phyloP scores from a whole-genome alignment of 805 yeast species.

The Saccharomycopsis sp. region DNA sequence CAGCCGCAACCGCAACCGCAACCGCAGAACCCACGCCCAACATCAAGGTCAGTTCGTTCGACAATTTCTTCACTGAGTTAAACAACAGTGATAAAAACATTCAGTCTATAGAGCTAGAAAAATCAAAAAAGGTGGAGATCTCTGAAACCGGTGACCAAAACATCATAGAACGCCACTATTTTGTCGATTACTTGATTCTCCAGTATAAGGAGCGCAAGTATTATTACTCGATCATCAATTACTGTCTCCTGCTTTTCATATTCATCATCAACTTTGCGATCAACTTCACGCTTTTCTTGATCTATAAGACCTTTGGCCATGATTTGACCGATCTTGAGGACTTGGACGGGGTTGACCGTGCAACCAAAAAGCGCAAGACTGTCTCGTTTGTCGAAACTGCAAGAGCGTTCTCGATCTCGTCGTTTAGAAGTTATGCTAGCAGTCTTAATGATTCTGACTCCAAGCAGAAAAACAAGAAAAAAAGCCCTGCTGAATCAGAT shows the following conservation, averaged over 20 bases:
- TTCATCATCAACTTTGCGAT: conserved; percentile 3
- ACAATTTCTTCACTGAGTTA: conserved; percentile 4
- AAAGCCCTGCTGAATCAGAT: not conserved
- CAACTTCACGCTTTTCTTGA: conserved; percentile 6
- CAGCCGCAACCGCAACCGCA: not conserved
- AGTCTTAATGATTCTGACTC: not conserved
- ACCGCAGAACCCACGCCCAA: not conserved
- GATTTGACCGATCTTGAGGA: not conserved
- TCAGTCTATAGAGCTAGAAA: not conserved
- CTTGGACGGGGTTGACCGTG: not conserved
- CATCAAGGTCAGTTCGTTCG: conserved; percentile 1
- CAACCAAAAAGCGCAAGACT: conserved; percentile 2
- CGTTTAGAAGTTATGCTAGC: not conserved
- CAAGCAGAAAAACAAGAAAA: not conserved
- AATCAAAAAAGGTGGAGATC: not conserved
- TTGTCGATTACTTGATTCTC: conserved; percentile 14
- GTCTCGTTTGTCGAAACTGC: conserved; percentile 14
- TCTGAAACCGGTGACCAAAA: not conserved
- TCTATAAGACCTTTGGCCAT: conserved; percentile 6
- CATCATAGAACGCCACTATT: conserved; percentile 3
- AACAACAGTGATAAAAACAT: not conserved
- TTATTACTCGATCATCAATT: conserved; percentile 9
- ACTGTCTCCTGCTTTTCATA: conserved; percentile 3
- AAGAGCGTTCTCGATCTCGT: conserved; percentile 9
- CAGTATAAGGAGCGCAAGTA: conserved; percentile 12